These are phyloP conservation scores for Cucurbita ficifolia DNA, from an alignment of 306 rosid genomes.

Conservation along the genomic window DNA sequence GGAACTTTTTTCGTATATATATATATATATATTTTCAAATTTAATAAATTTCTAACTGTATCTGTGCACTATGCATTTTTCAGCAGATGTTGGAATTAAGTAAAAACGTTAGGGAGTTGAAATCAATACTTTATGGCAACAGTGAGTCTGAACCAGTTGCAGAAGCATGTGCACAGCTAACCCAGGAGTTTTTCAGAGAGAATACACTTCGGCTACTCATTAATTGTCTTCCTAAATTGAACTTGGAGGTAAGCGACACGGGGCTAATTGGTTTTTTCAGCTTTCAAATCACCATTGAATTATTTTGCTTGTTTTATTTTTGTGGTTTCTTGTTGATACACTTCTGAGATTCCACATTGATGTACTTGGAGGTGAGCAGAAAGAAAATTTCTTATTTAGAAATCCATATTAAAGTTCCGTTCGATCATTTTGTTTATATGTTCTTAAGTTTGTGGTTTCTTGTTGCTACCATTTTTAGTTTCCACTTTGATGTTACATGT, in stretches of 20 bases:
- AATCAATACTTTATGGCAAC: conserved; percentile 75
- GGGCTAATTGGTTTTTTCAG: background rate
- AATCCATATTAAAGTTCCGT: background rate
- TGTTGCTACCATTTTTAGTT: background rate
- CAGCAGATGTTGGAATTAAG: conserved; percentile 55
- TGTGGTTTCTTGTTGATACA: background rate
- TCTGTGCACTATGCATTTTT: conserved; percentile 4
- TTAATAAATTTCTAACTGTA: conserved; percentile 13
- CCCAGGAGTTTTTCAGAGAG: conserved; percentile 85
- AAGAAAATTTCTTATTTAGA: background rate
- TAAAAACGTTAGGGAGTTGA: conserved; percentile 78
- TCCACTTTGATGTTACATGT: background rate
- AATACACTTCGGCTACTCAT: conserved; percentile 62
- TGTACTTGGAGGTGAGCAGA: conserved; percentile 52
- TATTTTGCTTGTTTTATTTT: background rate
- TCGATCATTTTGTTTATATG: background rate
- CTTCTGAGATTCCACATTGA: conserved; percentile 1
- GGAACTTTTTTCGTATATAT: background rate
- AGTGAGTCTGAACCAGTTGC: conserved; percentile 93
- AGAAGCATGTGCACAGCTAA: conserved; percentile 82
- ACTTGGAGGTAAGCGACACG: conserved; percentile 58
- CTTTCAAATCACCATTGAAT: background rate
- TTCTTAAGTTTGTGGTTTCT: background rate
- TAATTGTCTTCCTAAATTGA: conserved; percentile 67
- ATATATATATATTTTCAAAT: too few relatives aligned